Evolutionary conservation across 352 stramenopile genomes (phyloP).

Genomic region (Halophytophthora batemanensis): DNA sequence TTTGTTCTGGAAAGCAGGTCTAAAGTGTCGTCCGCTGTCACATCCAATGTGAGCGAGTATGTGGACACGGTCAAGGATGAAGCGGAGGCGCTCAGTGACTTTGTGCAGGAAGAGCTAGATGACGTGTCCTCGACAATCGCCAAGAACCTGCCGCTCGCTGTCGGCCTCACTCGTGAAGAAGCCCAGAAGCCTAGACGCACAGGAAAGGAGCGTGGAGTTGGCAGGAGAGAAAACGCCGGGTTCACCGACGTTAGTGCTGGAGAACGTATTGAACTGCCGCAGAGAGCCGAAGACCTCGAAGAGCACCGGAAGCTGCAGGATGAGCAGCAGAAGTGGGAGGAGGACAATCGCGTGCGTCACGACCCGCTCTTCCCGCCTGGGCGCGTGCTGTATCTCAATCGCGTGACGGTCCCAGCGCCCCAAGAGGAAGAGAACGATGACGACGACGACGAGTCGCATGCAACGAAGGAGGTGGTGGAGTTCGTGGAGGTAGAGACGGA

Average conservation of each 20-base stretch:
- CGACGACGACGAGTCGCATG: constrained; percentile 4
- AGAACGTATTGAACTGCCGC: constrained; percentile 14
- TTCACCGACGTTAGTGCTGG: constrained; percentile 18
- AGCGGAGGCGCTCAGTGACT: constrained; percentile 36
- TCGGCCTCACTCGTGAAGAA: constrained; percentile 7
- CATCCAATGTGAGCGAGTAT: constrained; percentile 49
- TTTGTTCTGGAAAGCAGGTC: constrained; percentile 20
- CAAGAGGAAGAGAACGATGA: constrained; percentile 3
- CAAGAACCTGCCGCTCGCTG: constrained; percentile 23
- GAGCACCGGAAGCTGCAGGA: constrained; percentile 19
- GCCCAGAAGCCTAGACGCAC: not conserved
- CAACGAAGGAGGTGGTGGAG: constrained; percentile 33
- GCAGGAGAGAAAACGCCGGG: constrained; percentile 10
- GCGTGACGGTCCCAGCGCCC: constrained; percentile 17
- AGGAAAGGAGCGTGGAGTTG: not conserved
- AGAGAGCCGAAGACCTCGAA: constrained; percentile 14
- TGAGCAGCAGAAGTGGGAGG: constrained; percentile 18
- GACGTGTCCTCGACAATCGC: constrained; percentile 28
- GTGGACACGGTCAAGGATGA: constrained; percentile 60
- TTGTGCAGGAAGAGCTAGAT: constrained; percentile 48
- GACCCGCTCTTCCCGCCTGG: constrained; percentile 68
- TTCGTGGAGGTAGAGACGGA: constrained; percentile 63
- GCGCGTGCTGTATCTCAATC: constrained; percentile 69
- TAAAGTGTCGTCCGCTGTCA: constrained; percentile 53
- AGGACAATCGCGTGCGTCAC: constrained; percentile 37